Percentiles rank a stretch among this genome's conserved stretches.
Conservation (phyloP, 2,329 filamentous ascomycete genomes). For the Nothophaeocryptopus gaeumannii region DNA sequence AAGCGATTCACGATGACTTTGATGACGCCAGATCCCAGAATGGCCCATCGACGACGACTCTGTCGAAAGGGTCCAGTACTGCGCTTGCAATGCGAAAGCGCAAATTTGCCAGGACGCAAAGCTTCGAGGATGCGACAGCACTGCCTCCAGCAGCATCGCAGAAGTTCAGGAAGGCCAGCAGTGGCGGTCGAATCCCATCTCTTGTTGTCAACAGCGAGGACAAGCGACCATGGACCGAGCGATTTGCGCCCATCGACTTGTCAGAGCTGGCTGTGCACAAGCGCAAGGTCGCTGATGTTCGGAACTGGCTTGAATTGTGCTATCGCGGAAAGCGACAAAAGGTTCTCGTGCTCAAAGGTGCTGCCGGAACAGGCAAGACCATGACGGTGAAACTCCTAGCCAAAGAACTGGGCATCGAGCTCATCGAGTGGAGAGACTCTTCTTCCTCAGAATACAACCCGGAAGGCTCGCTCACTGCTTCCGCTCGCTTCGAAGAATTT, state of each 20-base stretch:
- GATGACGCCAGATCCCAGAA: slow-evolving; percentile 27
- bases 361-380: slow-evolving; percentile 90
- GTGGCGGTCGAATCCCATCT: slow-evolving; percentile 35
- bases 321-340: slow-evolving; percentile 52
- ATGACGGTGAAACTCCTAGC: slow-evolving; percentile 78
- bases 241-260: slow-evolving; percentile 70
- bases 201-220: slow-evolving; percentile 47
- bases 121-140: slow-evolving; percentile 14
- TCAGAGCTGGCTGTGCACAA: slow-evolving; percentile 92
- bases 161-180: slow-evolving; percentile 44
- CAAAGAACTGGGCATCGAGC: slow-evolving; percentile 68
- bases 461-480: slow-evolving; percentile 65
- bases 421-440: slow-evolving; percentile 91
- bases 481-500: slow-evolving; percentile 88
- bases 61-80: slow-evolving; percentile 34
- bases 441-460: slow-evolving; percentile 58
- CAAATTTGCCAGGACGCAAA: slow-evolving; percentile 26
- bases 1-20: slow-evolving; percentile 34
- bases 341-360: slow-evolving; percentile 70
- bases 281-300: slow-evolving; percentile 85
- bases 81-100: slow-evolving; percentile 36
- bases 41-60: slow-evolving; percentile 12
- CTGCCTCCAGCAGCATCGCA: slow-evolving; percentile 35
- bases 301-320: slow-evolving; percentile 75
- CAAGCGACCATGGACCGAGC: slow-evolving; percentile 79